Conservation (phyloP, 805 yeast species). For the Myxozyma vanderwaltii region DNA sequence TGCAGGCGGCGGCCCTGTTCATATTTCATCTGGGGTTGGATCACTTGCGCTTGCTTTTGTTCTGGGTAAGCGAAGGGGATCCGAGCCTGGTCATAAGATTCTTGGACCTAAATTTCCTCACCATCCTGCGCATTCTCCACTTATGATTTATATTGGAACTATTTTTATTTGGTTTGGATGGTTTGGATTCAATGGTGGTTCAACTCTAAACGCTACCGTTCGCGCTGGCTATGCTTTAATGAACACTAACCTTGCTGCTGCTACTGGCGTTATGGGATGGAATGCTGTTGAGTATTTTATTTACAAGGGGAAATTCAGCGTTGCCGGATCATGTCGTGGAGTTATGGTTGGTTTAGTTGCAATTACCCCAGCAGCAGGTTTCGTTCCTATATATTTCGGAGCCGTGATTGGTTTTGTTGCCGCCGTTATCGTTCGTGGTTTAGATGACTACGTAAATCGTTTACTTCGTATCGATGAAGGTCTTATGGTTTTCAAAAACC, state of each 20-base stretch:
- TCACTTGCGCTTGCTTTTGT: slow-evolving; percentile 90
- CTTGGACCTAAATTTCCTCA: background rate
- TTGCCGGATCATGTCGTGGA: slow-evolving; percentile 93
- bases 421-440: slow-evolving; percentile 28
- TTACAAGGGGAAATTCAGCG: slow-evolving; percentile 74
- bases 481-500: slow-evolving; percentile 88
- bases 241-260: slow-evolving; percentile 92
- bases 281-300: slow-evolving; percentile 74
- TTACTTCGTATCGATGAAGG: slow-evolving; percentile 84
- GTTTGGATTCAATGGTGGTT: slow-evolving; percentile 99
- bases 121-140: slow-evolving; percentile 77
- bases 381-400: slow-evolving; percentile 87
- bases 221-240: slow-evolving; percentile 93
- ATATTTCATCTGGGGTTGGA: slow-evolving; percentile 90
- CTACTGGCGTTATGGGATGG: slow-evolving; percentile 92
- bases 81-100: slow-evolving; percentile 13
- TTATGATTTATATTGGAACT: slow-evolving; percentile 89
- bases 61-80: slow-evolving; percentile 69
- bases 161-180: slow-evolving; percentile 97
- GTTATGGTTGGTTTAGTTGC: slow-evolving; percentile 92
- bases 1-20: slow-evolving; percentile 99
- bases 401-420: slow-evolving; percentile 74
- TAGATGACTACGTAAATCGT: slow-evolving; percentile 39
- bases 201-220: slow-evolving; percentile 88
- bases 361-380: slow-evolving; percentile 97